Evolutionary conservation across 2,329 filamentous ascomycete genomes (phyloP).

Genomic region (Calonectria montana): DNA sequence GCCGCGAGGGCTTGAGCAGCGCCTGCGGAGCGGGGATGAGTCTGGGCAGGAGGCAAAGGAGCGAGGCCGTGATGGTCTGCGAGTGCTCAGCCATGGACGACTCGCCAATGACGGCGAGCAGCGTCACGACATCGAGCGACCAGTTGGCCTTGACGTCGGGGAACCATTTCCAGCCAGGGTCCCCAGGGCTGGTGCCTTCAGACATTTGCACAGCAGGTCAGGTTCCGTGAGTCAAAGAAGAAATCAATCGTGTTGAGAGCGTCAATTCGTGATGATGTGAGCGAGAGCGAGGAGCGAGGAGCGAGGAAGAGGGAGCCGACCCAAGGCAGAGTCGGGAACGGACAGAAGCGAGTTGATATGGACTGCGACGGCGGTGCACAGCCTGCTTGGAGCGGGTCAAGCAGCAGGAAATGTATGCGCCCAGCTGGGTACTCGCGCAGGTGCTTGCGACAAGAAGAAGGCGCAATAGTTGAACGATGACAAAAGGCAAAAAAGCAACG

Average conservation of each 20-base stretch:
- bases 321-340: not conserved
- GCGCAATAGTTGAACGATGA: not conserved
- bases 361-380: not conserved
- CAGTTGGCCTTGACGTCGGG: slow-evolving; percentile 57
- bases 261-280: not conserved
- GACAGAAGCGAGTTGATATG: not conserved
- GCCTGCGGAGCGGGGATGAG: slow-evolving; percentile 72
- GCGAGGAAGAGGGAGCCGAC: slow-evolving; percentile 5
- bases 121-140: slow-evolving; percentile 71
- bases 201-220: not conserved
- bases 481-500: not conserved
- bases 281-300: not conserved
- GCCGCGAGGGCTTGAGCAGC: slow-evolving; percentile 67
- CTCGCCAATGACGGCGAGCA: slow-evolving; percentile 73
- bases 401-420: slow-evolving; percentile 6
- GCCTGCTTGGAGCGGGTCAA: slow-evolving; percentile 1
- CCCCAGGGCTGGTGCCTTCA: slow-evolving; percentile 31
- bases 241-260: not conserved
- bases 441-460: not conserved
- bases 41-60: slow-evolving; percentile 67
- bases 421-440: not conserved
- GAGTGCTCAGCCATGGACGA: slow-evolving; percentile 67
- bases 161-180: slow-evolving; percentile 55
- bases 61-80: slow-evolving; percentile 69
- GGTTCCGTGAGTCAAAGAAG: not conserved